Evolutionary conservation across 106 monocot genomes (phyloP).

Genomic region (Cymbidium sinense): DNA sequence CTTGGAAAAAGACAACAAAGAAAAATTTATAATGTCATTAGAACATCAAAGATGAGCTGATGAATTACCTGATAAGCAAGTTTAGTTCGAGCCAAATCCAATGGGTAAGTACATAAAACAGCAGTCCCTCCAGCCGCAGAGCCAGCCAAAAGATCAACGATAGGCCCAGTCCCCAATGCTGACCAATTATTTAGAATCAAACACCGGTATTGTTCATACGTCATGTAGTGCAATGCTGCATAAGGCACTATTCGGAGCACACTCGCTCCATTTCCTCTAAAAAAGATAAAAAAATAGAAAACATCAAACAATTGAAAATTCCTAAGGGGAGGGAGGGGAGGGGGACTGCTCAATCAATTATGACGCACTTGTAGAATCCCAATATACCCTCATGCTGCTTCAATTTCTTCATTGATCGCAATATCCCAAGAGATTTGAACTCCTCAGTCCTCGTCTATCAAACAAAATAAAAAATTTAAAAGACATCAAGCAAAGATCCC

Average conservation of each 20-base stretch:
- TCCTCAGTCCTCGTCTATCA: slow-evolving; percentile 69
- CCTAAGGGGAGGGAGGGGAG: neutral
- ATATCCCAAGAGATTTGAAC: slow-evolving; percentile 73
- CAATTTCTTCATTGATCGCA: slow-evolving; percentile 62
- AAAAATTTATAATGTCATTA: too few species aligned
- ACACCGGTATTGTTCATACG: slow-evolving; percentile 78
- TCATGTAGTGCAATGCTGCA: slow-evolving; percentile 90
- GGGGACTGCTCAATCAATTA: neutral
- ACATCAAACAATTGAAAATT: neutral
- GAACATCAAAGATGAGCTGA: neutral
- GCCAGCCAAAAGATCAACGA: slow-evolving; percentile 89
- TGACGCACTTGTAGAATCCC: slow-evolving; percentile 82
- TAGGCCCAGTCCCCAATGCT: slow-evolving; percentile 62
- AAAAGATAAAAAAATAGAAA: slow-evolving; percentile 9
- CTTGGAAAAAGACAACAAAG: too few species aligned
- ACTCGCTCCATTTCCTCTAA: slow-evolving; percentile 93
- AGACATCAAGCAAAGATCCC: neutral
- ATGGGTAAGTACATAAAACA: slow-evolving; percentile 91
- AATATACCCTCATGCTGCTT: slow-evolving; percentile 66
- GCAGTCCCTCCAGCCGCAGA: slow-evolving; percentile 96
- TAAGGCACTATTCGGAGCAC: slow-evolving; percentile 93
- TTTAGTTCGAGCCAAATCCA: slow-evolving; percentile 89
- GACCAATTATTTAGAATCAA: slow-evolving; percentile 81
- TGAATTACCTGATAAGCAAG: slow-evolving; percentile 85
- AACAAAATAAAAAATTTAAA: neutral